These are phyloP conservation scores for Phytophthora pseudosyringae DNA, from an alignment of 352 stramenopile species.

Conservation along the genomic window DNA sequence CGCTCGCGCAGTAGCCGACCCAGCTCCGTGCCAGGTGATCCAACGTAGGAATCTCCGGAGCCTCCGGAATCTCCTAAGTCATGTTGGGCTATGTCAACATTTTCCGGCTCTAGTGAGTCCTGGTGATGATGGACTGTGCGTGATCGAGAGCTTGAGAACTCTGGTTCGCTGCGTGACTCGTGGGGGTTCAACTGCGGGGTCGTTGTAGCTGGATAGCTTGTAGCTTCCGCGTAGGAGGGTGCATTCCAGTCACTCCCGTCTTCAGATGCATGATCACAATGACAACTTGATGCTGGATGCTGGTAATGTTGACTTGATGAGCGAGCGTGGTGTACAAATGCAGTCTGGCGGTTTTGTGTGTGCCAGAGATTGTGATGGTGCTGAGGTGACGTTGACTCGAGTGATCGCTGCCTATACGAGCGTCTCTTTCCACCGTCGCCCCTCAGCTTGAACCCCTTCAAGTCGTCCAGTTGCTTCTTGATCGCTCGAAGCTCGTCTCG, in stretches of 20 bases:
- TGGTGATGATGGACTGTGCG: background rate
- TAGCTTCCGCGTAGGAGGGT: slow-evolving; percentile 16
- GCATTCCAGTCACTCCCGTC: slow-evolving; percentile 16
- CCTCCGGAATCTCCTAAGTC: background rate
- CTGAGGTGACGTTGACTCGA: slow-evolving; percentile 13
- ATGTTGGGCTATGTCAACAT: slow-evolving; percentile 1
- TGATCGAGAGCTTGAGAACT: slow-evolving; percentile 11
- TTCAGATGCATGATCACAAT: slow-evolving; percentile 19
- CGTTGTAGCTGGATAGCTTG: background rate
- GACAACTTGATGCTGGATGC: slow-evolving; percentile 6
- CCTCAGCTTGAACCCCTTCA: slow-evolving; percentile 58
- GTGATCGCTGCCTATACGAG: slow-evolving; percentile 12
- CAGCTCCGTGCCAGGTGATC: slow-evolving; percentile 37
- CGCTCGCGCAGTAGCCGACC: slow-evolving; percentile 58
- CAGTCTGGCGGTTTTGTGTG: slow-evolving; percentile 19
- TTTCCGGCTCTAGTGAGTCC: background rate
- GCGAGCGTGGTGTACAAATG: slow-evolving; percentile 6
- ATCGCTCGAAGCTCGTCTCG: slow-evolving; percentile 82
- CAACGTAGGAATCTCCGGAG: slow-evolving; percentile 3
- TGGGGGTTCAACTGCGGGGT: background rate
- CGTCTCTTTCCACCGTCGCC: background rate
- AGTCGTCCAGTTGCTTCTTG: slow-evolving; percentile 81
- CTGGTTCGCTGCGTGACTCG: background rate
- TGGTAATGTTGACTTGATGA: slow-evolving; percentile 7
- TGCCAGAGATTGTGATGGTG: slow-evolving; percentile 13